Conservation (phyloP, 2,329 filamentous ascomycete species). For the Endothia cerciana region DNA sequence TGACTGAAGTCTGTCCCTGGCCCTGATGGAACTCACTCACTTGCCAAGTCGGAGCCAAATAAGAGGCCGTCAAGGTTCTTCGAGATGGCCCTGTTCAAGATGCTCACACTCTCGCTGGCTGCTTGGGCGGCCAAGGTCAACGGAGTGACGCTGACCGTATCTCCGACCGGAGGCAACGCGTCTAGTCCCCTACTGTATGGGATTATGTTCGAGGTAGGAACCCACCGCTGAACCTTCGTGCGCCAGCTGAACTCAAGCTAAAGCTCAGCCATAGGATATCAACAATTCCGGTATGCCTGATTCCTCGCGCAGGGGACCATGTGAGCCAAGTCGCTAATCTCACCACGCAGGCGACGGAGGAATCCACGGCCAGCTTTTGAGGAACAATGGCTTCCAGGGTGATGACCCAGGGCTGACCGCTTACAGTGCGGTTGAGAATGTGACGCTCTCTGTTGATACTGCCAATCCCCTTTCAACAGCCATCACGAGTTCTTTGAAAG, state of each 20-base stretch:
- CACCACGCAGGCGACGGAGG: neutral
- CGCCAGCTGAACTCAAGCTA: neutral
- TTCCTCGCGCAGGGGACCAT: too few species aligned
- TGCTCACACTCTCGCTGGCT: neutral
- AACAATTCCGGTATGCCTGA: conserved; percentile 64
- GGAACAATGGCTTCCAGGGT: conserved; percentile 71
- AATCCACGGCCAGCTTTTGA: conserved; percentile 68
- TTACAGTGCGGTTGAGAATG: conserved; percentile 50
- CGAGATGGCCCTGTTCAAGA: neutral
- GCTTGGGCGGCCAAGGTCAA: neutral
- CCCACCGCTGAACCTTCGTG: neutral
- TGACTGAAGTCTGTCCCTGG: neutral
- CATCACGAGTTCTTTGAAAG: conserved; percentile 55
- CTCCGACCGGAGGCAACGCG: conserved; percentile 41
- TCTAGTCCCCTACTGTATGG: conserved; percentile 45
- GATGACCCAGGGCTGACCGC: conserved; percentile 47
- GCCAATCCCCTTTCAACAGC: conserved; percentile 54
- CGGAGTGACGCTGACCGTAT: conserved; percentile 27
- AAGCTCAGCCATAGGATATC: conserved; percentile 48
- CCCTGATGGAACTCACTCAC: neutral
- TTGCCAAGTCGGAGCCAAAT: neutral
- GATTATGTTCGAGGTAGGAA: conserved; percentile 43
- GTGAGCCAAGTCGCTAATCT: neutral
- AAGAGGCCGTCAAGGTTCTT: neutral
- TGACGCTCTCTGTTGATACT: conserved; percentile 51